These are phyloP conservation scores for Kalmusia sp. DNA, from an alignment of 2,329 filamentous ascomycete genomes.

Conservation along the genomic window DNA sequence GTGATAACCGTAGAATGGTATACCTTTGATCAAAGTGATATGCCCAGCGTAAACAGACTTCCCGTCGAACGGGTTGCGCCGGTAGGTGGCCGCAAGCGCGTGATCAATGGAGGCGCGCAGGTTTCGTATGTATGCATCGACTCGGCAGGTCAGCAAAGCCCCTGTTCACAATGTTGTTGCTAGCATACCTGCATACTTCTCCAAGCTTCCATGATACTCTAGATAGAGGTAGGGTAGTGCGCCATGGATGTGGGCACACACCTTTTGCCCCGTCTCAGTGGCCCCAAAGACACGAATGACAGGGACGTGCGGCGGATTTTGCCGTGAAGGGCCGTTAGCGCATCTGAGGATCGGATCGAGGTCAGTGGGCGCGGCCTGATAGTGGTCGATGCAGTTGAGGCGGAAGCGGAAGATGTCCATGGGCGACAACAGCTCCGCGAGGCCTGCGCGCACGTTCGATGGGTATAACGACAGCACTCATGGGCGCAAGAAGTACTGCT, in stretches of 20 bases:
- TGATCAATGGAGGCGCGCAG: slow-evolving; percentile 90
- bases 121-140: slow-evolving; percentile 76
- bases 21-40: slow-evolving; percentile 88
- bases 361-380: slow-evolving; percentile 78
- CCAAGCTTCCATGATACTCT: slow-evolving; percentile 77
- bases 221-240: slow-evolving; percentile 96
- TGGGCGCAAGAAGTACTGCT: no score
- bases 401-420: slow-evolving; percentile 87
- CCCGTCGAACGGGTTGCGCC: slow-evolving; percentile 73
- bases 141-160: slow-evolving; percentile 51
- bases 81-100: slow-evolving; percentile 84
- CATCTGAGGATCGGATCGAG: slow-evolving; percentile 82
- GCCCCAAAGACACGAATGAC: slow-evolving; percentile 90
- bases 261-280: slow-evolving; percentile 93
- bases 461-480: not conserved
- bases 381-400: slow-evolving; percentile 95
- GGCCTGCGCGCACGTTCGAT: not conserved
- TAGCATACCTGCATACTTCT: slow-evolving; percentile 69
- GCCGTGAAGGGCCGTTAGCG: slow-evolving; percentile 62
- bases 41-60: slow-evolving; percentile 82
- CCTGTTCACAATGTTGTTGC: not conserved
- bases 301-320: slow-evolving; percentile 76
- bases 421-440: slow-evolving; percentile 22
- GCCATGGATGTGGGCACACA: slow-evolving; percentile 94
- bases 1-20: slow-evolving; percentile 95